Base-by-base conservation (phyloP, 2,329 filamentous ascomycete genomes). In the Fusarium oxysporum region DNA sequence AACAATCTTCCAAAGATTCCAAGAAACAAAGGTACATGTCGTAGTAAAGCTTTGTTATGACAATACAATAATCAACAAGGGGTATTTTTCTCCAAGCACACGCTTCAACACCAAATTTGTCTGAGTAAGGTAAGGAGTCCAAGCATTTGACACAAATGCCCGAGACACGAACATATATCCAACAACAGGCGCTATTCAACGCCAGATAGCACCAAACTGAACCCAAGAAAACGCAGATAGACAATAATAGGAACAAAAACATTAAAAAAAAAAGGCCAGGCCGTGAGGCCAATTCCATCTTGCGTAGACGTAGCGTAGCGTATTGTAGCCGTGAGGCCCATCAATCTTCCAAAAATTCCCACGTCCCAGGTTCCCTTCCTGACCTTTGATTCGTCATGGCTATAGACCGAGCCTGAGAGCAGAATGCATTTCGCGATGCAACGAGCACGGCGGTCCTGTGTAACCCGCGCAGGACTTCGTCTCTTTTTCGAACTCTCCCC, bases 281-380 rank as follows among this genome's bases (percentile, higher is more conserved):
- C 76, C 76, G 76, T 62, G 76, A 78, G 76, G 76, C 76, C 70
- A 70, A 68, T 78, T 76, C 73, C 76, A 76, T 78, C 76, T 78
- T 78, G 68, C 71, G 47, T 73, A 73, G 70, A 69, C 68, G 64
- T 72, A 72, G 63, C 67, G 47, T 69, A 64, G 62, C 64, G 33
- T 67, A 50, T 62, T 63, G 72, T 73, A 78, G 76, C 76, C 76
- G 76, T 72, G 76, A 78, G 76, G 76, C 76, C 66, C 68, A 63
- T 76, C 74, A 78, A 76, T 78, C 76, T 78, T 78, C 73, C 72
- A 57, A 73, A 73, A 58, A 57, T 76, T 58, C 59, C 71, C 72
- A 71, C 70, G 37, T 72, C 73, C 71, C 73, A 60, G 57, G 72
- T 64, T 64, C 72, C 62, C 67, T 68, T 58, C 63, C 57, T 62